A percentile compares a stretch with the other conserved stretches of the same genome.
phyloP scores from a whole-genome alignment of 345 rosid species.

The Pistacia integerrima region DNA sequence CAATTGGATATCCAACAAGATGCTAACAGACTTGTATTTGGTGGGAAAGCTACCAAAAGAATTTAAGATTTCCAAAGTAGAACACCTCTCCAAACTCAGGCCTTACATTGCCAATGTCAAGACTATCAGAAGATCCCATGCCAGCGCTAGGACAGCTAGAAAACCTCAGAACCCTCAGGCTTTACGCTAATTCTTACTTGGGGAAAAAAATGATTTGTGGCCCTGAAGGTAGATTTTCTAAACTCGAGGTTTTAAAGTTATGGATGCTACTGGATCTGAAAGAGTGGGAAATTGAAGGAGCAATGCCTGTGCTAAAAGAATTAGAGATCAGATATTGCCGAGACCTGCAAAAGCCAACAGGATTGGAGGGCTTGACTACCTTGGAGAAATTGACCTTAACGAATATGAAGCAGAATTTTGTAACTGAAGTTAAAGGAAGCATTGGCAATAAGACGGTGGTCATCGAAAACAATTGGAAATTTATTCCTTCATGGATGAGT shows the following conservation, averaged over 20 bases:
- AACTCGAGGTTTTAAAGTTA: conserved; percentile 36
- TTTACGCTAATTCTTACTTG: conserved; percentile 32
- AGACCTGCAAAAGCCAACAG: conserved; percentile 7
- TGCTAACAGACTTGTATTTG: conserved; percentile 36
- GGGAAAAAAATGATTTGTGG: conserved; percentile 35
- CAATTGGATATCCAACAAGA: neutral
- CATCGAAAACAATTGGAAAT: neutral
- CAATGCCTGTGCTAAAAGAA: conserved; percentile 32
- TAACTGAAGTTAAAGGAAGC: neutral
- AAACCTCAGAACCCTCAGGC: conserved; percentile 35
- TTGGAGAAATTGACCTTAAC: conserved; percentile 33
- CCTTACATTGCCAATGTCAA: conserved; percentile 39
- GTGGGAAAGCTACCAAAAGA: conserved; percentile 19
- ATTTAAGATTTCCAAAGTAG: neutral
- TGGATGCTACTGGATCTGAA: conserved; percentile 36
- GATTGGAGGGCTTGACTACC: neutral
- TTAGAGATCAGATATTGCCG: conserved; percentile 42
- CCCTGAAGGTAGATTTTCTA: neutral
- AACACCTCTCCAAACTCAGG: conserved; percentile 25
- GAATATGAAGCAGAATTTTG: conserved; percentile 24
- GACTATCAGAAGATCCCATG: conserved; percentile 34
- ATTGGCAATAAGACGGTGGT: neutral
- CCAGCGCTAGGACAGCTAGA: conserved; percentile 24
- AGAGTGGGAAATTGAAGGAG: conserved; percentile 15
- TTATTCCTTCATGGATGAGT: conserved; percentile 15